Base-by-base conservation (phyloP, 345 rosid species). In the Eutrema heterophyllum region DNA sequence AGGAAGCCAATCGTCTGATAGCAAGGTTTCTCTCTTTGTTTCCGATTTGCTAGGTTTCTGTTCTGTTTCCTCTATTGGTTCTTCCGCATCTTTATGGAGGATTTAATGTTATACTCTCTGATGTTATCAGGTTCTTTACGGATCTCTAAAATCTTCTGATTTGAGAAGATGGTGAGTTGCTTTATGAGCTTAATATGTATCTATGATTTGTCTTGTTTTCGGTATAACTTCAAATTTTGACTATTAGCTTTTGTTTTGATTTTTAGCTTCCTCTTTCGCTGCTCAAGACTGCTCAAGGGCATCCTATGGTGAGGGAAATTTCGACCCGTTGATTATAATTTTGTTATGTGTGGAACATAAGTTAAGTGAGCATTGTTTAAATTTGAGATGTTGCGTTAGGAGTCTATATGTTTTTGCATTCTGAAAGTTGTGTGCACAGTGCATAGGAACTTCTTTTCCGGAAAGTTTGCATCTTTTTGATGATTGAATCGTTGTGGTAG, bases 401-500 rank as follows among this genome's bases (percentile, higher is more conserved):
- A 10, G 13, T 57, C 6, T 58, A 40, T 9, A 18, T 50, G n/a
- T 12, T 26, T 39, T 15, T 54, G 33, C 50, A 1, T 41, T 45
- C 18, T n/a, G 8, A 33, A 39, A 24, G 51, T n/a, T 69, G 50
- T 62, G 70, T 35, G 35, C 71, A 7, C 40, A 33, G 5, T 35
- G 35, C 71, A 7, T 49, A 33, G 5, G 15, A 53, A 14, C 8
- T 9, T 10, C 10, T 50, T 39, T 5, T 63, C 3, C n/a, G 5
- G 6, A 10, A 49, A 27, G 10, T 4, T 36, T 26, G 43, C 40
- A 40, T 64, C 15, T 58, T 15, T 43, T 48, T 27, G 18, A 10
- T 51, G 53, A 18, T 80, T 71, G 55, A 58, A 78, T 38, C 32
- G 4, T 74, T 71, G 75, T 67, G 52, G 64, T 80, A 92, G 99